Conservation (phyloP, 2,329 filamentous ascomycete species). For the Exophiala phaeomuriformis region DNA sequence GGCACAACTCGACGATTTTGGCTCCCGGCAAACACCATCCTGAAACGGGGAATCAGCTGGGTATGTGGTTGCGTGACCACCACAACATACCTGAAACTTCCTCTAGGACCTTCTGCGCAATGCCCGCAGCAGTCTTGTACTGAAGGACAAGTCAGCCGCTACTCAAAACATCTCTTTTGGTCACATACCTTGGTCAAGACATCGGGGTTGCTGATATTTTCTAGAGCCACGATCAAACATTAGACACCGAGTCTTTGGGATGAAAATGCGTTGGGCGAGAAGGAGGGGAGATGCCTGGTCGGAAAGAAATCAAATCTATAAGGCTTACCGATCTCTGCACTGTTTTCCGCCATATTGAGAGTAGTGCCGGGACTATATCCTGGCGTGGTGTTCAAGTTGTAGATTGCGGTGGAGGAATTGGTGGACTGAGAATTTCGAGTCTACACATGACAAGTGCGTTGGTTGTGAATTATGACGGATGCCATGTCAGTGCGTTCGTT, state of each 20-base stretch:
- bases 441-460: not conserved
- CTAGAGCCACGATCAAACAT: slow-evolving; percentile 45
- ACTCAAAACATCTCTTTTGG: not conserved
- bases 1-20: slow-evolving; percentile 90
- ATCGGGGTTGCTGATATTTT: slow-evolving; percentile 39
- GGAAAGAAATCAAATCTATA: not conserved
- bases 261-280: not conserved
- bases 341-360: slow-evolving; percentile 15
- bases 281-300: not conserved
- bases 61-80: slow-evolving; percentile 5
- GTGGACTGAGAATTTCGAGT: not conserved
- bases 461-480: not conserved
- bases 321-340: slow-evolving; percentile 13
- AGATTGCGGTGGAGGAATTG: not conserved
- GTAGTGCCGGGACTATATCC: not conserved
- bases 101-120: slow-evolving; percentile 91
- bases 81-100: slow-evolving; percentile 57
- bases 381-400: slow-evolving; percentile 1
- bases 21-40: slow-evolving; percentile 70
- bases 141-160: slow-evolving; percentile 3
- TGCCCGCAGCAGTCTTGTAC: slow-evolving; percentile 94
- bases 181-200: slow-evolving; percentile 69
- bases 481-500: no score
- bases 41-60: slow-evolving; percentile 28
- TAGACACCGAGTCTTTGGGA: slow-evolving; percentile 78